Percentiles rank a stretch among this genome's conserved stretches.
These are phyloP conservation scores for Cutaneotrichosporon cavernicola DNA, from an alignment of 1,284 basidiomycete genomes.

Conservation along the genomic window DNA sequence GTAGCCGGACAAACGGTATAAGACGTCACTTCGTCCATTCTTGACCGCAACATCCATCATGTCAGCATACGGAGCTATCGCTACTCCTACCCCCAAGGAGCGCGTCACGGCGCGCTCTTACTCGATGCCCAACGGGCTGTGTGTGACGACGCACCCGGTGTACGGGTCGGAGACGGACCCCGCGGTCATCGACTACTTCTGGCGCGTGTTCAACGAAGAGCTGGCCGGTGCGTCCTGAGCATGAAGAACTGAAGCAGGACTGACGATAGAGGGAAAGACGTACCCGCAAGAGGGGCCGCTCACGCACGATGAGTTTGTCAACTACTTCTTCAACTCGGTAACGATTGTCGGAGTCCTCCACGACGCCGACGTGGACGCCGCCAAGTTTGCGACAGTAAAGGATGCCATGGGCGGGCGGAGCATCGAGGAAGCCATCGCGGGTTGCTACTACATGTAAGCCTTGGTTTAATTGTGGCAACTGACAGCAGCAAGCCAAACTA, in stretches of 20 bases:
- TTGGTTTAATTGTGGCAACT: conserved; percentile 6
- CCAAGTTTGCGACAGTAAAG: conserved; percentile 25
- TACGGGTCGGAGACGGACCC: conserved; percentile 58
- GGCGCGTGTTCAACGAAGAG: conserved; percentile 66
- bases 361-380: conserved; percentile 29
- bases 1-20: background rate
- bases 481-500: conserved; percentile 80
- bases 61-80: conserved; percentile 57
- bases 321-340: conserved; percentile 70
- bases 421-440: conserved; percentile 71
- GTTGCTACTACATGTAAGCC: conserved; percentile 73
- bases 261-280: conserved; percentile 60
- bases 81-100: conserved; percentile 34
- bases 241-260: background rate
- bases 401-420: conserved; percentile 51
- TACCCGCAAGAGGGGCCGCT: conserved; percentile 75
- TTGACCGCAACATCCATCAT: conserved; percentile 18
- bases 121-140: conserved; percentile 36
- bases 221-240: conserved; percentile 57
- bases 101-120: conserved; percentile 51
- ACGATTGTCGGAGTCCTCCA: conserved; percentile 68
- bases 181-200: conserved; percentile 65
- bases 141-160: conserved; percentile 64
- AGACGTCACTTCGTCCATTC: background rate
- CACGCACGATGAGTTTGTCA: conserved; percentile 62